Percentiles rank a stretch among this genome's conserved stretches.
These are phyloP conservation scores for Exophiala alcalophila DNA, from an alignment of 2,329 filamentous ascomycete genomes.

Conservation along the genomic window DNA sequence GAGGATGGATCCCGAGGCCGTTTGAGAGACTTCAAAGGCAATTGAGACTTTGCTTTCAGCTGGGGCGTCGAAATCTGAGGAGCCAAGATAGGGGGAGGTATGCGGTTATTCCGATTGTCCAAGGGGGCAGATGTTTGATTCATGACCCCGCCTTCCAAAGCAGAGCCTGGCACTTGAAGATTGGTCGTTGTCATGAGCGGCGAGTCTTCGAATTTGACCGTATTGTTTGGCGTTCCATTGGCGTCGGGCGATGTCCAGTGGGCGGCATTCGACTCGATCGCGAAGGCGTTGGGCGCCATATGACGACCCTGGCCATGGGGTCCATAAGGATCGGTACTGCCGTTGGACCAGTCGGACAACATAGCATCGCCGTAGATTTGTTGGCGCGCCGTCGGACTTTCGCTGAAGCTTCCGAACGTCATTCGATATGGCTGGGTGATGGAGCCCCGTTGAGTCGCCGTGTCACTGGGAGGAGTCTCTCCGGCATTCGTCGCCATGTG, in stretches of 20 bases:
- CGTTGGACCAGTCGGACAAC: conserved; percentile 46
- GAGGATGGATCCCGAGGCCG: conserved; percentile 69
- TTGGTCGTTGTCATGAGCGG: conserved; percentile 36
- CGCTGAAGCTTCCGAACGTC: conserved; percentile 40
- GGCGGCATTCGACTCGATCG: conserved; percentile 57
- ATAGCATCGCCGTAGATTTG: conserved; percentile 44
- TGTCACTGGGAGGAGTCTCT: conserved; percentile 72
- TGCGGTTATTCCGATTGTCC: conserved; percentile 37
- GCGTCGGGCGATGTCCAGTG: conserved; percentile 59
- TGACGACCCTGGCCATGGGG: conserved; percentile 29
- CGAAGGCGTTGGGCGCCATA: conserved; percentile 56
- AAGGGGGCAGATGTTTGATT: conserved; percentile 23
- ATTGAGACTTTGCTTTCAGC: conserved; percentile 39
- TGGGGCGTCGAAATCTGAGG: conserved; percentile 46
- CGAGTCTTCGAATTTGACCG: conserved; percentile 30
- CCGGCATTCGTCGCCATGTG: conserved; percentile 91
- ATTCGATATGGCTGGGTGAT: conserved; percentile 42
- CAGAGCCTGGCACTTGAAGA: conserved; percentile 19
- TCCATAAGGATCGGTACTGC: conserved; percentile 39
- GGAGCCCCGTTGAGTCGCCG: conserved; percentile 46
- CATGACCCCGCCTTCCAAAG: conserved; percentile 5
- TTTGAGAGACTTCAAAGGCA: conserved; percentile 38
- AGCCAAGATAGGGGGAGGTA: conserved; percentile 40
- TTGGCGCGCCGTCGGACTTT: conserved; percentile 44
- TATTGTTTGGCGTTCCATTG: conserved; percentile 50